Conservation (phyloP, 2,329 filamentous ascomycete genomes). For the Alternaria sp. region DNA sequence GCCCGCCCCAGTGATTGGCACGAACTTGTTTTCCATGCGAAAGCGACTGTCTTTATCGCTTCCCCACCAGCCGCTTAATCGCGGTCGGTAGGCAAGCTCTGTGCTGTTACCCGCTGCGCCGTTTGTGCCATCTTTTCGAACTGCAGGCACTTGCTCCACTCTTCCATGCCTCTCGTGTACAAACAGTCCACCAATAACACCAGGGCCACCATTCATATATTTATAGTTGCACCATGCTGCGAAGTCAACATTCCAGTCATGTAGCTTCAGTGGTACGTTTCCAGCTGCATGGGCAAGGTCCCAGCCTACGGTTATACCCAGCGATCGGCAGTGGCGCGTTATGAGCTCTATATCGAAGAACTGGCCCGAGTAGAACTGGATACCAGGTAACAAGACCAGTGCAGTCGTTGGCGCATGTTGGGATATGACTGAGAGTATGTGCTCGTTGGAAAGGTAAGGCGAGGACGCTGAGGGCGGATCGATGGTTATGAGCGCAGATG, state of each 20-base stretch:
- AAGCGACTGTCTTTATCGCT: constrained; percentile 79
- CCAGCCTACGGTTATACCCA: constrained; percentile 81
- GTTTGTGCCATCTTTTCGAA: neutral
- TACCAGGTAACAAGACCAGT: constrained; percentile 80
- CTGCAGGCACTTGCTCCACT: constrained; percentile 51
- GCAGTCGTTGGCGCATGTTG: constrained; percentile 76
- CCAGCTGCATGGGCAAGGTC: constrained; percentile 87
- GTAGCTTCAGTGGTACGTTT: constrained; percentile 79
- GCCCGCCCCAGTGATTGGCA: constrained; percentile 77
- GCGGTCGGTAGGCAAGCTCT: constrained; percentile 64
- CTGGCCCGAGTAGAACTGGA: constrained; percentile 93
- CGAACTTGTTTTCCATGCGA: constrained; percentile 82
- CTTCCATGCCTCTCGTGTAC: constrained; percentile 78
- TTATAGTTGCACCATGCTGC: constrained; percentile 96
- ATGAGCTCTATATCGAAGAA: constrained; percentile 83
- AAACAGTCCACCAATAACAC: constrained; percentile 80
- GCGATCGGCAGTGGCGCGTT: constrained; percentile 75
- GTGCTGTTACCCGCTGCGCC: constrained; percentile 45
- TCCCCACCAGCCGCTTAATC: constrained; percentile 88
- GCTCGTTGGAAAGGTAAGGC: constrained; percentile 72
- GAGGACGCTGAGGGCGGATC: constrained; percentile 62
- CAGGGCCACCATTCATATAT: constrained; percentile 87
- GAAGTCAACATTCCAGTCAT: constrained; percentile 92
- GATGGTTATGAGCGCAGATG: constrained; percentile 76
- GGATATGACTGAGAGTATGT: constrained; percentile 77